Conservation (phyloP, 768 basidiomycete species). For the Lactifluus pinguis region DNA sequence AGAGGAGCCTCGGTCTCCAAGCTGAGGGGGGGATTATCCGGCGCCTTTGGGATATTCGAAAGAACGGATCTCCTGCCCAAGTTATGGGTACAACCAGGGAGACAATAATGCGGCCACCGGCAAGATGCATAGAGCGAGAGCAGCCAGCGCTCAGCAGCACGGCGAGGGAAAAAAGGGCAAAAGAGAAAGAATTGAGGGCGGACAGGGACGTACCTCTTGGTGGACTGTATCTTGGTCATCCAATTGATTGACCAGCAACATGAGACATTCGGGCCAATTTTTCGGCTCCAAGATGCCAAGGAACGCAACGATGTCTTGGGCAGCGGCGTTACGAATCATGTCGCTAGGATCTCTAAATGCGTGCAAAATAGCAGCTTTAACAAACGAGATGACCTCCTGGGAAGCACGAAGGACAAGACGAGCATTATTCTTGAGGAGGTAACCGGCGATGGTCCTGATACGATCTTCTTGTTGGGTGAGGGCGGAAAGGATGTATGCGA, state of each 20-base stretch:
- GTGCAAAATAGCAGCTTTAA: conserved; percentile 66
- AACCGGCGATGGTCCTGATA: conserved; percentile 91
- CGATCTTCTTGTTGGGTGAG: conserved; percentile 81
- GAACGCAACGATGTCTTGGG: conserved; percentile 86
- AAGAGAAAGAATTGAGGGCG: background rate
- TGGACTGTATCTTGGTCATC: conserved; percentile 65
- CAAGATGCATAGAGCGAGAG: background rate
- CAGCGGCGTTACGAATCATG: conserved; percentile 91
- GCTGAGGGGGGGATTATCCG: background rate
- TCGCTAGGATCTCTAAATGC: conserved; percentile 74
- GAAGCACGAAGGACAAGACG: conserved; percentile 63
- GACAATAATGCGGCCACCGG: background rate
- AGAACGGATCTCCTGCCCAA: background rate
- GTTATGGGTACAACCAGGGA: background rate
- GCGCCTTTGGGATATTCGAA: background rate
- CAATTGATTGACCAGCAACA: conserved; percentile 70
- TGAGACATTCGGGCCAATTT: conserved; percentile 93
- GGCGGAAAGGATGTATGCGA: conserved; percentile 83
- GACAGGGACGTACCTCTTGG: conserved; percentile 64
- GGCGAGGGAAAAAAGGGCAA: background rate
- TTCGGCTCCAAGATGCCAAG: conserved; percentile 81
- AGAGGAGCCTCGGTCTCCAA: background rate
- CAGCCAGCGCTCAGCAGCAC: background rate
- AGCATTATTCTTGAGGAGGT: conserved; percentile 94
- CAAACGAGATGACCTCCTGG: conserved; percentile 58